Evolutionary conservation across 495 filamentous ascomycete species (phyloP), one percentile per base, ranked within the genome.

Genomic region (Tuber indicum): DNA sequence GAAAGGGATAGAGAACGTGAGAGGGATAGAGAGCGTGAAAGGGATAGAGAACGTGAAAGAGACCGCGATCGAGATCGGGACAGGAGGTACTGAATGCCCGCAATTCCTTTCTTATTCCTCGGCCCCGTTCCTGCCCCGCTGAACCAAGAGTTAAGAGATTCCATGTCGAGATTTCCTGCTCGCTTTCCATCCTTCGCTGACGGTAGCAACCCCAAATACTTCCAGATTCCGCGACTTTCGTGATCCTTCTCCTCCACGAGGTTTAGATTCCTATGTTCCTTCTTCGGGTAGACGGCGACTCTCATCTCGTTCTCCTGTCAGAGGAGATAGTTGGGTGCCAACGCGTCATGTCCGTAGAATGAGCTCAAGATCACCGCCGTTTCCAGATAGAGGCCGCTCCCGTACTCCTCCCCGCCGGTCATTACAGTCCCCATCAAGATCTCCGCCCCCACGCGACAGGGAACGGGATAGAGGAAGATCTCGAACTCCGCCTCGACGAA

Each of bases 281-380:
- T 75, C 78, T 74, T 81, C 81, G 26, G 78, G 77, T 73, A 75
- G 81, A 16, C 77, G 81, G 58, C 77, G 74, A 42, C 76, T 78
- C 16, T 77, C 81, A 43, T 73, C 77, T 32, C 78, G 77, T 8
- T 81, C 77, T 52, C 80, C 81, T n/a, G 73, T 76, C 42, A 77
- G 81, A 45, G 81, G 81, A 46, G 81, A 82, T 73, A 82, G 81
- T 47, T 82, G 80, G 73, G 81, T 82, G 41, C 81, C 81, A 52
- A 80, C 78, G 78, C 81, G 81, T 78, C 77, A 66, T 66, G 58
- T 36, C 26, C 58, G 81, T 69, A 77, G 80, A 43, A 72, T 81
- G 47, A 75, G 74, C n/a, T 80, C 77, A 58, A 77, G 81, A 47
- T 82, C 81, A 21, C 81, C 81, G 23, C 81, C 81, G 10, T 82